Conservation (phyloP, 164 flowering plant genomes). For the Cinnamomum chago region DNA sequence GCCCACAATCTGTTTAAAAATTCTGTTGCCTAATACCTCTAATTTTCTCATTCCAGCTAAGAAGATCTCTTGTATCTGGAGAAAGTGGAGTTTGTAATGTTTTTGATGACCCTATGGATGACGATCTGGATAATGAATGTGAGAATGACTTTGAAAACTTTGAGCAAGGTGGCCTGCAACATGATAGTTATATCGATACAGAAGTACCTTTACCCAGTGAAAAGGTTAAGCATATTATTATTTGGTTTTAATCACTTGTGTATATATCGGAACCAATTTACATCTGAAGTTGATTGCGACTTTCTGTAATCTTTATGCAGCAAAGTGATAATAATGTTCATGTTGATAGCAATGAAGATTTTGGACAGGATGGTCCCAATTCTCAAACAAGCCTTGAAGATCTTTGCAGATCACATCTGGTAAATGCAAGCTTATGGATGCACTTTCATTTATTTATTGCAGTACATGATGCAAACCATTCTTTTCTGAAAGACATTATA, state of each 20-base stretch:
- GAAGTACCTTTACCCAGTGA: constrained; percentile 33
- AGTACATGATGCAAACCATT: too few relatives aligned
- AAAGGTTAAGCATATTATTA: constrained; percentile 27
- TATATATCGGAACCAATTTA: not conserved
- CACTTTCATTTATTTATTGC: too few relatives aligned
- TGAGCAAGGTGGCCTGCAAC: constrained; percentile 46
- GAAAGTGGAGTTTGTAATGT: constrained; percentile 24
- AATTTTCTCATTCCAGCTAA: constrained; percentile 52
- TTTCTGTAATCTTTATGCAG: constrained; percentile 31
- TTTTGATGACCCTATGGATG: constrained; percentile 26
- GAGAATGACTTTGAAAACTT: constrained; percentile 43
- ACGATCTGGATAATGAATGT: constrained; percentile 34
- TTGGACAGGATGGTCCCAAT: constrained; percentile 31
- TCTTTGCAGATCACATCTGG: constrained; percentile 90
- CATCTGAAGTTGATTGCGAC: not conserved
- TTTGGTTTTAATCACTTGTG: not conserved
- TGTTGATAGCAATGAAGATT: constrained; percentile 29
- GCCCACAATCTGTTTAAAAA: too few relatives aligned
- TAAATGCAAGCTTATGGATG: constrained; percentile 17
- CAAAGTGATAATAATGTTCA: constrained; percentile 25
- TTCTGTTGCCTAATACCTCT: too few relatives aligned
- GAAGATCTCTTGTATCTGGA: constrained; percentile 55
- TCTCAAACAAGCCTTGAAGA: constrained; percentile 73
- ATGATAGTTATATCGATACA: constrained; percentile 40
- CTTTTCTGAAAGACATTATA: too few relatives aligned